A percentile compares a stretch with the other conserved stretches of the same genome.
phyloP scores from a whole-genome alignment of 2,329 filamentous ascomycete species.

The Chrysoporthe cubensis region DNA sequence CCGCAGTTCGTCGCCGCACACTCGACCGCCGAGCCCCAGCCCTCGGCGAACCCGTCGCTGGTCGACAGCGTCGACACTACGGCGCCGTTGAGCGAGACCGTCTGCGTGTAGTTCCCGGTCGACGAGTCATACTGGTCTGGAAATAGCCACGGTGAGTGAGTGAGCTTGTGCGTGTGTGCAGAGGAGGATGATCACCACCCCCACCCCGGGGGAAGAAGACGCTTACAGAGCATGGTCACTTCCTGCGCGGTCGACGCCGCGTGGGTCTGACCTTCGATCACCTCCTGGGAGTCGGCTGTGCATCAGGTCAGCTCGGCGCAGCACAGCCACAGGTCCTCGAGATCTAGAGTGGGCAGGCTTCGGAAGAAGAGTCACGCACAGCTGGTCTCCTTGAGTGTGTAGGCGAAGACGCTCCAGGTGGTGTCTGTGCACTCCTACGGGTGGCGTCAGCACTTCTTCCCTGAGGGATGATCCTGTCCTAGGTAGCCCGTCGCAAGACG shows the following conservation, averaged over 20 bases:
- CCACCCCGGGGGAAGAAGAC: no score
- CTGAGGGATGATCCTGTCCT: neutral
- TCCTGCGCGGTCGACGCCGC: constrained; percentile 36
- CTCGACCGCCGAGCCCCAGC: constrained; percentile 36
- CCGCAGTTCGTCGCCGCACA: constrained; percentile 45
- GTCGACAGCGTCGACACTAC: constrained; percentile 31
- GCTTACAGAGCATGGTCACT: constrained; percentile 44
- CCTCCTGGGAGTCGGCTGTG: constrained; percentile 37
- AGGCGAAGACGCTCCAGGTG: constrained; percentile 47
- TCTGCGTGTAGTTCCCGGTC: constrained; percentile 31
- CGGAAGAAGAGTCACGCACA: constrained; percentile 26
- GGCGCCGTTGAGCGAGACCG: constrained; percentile 28
- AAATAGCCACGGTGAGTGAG: neutral
- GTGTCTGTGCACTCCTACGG: constrained; percentile 4
- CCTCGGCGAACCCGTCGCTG: constrained; percentile 28
- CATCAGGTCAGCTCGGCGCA: neutral
- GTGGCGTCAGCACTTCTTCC: neutral
- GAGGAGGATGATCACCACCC: neutral
- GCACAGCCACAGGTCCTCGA: neutral
- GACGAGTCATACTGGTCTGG: constrained; percentile 30
- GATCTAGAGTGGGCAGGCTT: neutral
- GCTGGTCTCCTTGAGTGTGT: constrained; percentile 44
- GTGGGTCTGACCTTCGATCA: constrained; percentile 37
- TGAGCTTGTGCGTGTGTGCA: neutral
- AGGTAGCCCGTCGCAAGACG: neutral